Base-by-base conservation (phyloP, 768 basidiomycete genomes). In the Hysterangium stoloniferum region DNA sequence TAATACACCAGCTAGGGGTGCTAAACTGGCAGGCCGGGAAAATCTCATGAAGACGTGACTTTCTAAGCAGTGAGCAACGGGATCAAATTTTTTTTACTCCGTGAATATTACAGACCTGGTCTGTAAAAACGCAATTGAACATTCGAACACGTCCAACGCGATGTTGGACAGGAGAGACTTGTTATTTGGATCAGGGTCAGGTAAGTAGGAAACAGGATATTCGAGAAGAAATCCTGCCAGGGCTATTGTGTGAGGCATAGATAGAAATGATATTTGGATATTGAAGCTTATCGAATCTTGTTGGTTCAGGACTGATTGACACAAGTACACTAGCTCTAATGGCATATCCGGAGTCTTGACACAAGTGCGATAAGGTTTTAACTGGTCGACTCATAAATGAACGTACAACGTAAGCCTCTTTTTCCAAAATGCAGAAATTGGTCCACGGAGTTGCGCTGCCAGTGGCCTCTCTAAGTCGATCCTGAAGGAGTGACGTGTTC, bases 131-230 rank as follows among this genome's bases (percentile, higher is more conserved):
- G n/a, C n/a, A n/a, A n/a, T n/a, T n/a, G n/a, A n/a, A 50, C 70
- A 71, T 49, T 76, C 70, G 58, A 78, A 81, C 11, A 82, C 63
- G 52, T 80, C 71, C 42, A 85, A 64, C 5, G 69, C 57, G 2
- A 71, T 67, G 17, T 72, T 60, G 40, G 64, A 63, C n/a, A 84
- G 69, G 57, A 49, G 38, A 12, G 34, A 2, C 6, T 32, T 29
- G 15, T 32, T 11, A 19, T 36, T 48, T 4, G n/a, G n/a, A n/a
- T 15, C 34, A 7, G 17, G 37, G 11, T 45, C 44, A 19, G 47
- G 47, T 1, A 7, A 28, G 38, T 49, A 49, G 3, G 47, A 40
- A 17, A 49, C 9, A 13, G 47, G 47, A n/a, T 49, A 49, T 49
- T 49, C 47, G 13, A 49, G 47, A 15, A 49, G 35, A 29, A 44